A percentile compares a stretch with the other conserved stretches of the same genome.
Conservation (phyloP, 495 filamentous ascomycete genomes). For the Penicillium canescens region DNA sequence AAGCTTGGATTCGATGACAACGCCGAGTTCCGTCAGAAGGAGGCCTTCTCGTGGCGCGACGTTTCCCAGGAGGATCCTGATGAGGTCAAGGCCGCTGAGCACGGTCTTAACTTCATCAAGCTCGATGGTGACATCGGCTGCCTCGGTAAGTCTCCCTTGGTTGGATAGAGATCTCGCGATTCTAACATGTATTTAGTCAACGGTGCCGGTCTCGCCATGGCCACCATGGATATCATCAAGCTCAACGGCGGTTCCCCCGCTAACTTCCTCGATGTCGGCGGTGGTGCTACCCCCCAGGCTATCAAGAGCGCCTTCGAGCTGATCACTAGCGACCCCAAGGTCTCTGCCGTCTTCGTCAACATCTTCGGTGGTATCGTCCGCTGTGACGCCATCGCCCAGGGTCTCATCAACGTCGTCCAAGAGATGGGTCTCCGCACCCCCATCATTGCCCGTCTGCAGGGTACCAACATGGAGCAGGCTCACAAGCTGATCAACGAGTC, state of each 20-base stretch:
- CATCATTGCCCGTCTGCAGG: conserved; percentile 94
- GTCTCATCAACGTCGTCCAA: conserved; percentile 90
- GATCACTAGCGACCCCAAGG: conserved; percentile 97
- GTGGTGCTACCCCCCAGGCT: conserved; percentile 92
- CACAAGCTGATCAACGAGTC: conserved; percentile 96
- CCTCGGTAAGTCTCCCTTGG: conserved; percentile 49
- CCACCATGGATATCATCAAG: conserved; percentile 99
- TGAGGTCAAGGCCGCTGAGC: conserved; percentile 92
- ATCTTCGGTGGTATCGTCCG: conserved; percentile 99
- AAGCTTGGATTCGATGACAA: conserved; percentile 99
- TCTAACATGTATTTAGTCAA: conserved; percentile 62
- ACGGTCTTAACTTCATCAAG: conserved; percentile 98
- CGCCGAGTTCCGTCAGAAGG: conserved; percentile 95
- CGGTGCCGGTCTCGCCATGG: conserved; percentile 98
- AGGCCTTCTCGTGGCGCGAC: conserved; percentile 92
- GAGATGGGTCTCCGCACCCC: conserved; percentile 93
- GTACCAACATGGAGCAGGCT: conserved; percentile 97
- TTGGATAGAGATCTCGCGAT: neutral
- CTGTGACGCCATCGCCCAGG: conserved; percentile 96
- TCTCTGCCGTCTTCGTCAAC: conserved; percentile 98
- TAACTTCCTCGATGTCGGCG: conserved; percentile 98
- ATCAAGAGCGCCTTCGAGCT: conserved; percentile 98
- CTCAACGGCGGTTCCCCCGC: conserved; percentile 94
- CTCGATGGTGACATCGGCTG: conserved; percentile 99
- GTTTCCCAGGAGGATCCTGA: conserved; percentile 93